These are phyloP conservation scores for Penicillium janthinellum DNA, from an alignment of 2,329 filamentous ascomycete genomes.

Conservation along the genomic window DNA sequence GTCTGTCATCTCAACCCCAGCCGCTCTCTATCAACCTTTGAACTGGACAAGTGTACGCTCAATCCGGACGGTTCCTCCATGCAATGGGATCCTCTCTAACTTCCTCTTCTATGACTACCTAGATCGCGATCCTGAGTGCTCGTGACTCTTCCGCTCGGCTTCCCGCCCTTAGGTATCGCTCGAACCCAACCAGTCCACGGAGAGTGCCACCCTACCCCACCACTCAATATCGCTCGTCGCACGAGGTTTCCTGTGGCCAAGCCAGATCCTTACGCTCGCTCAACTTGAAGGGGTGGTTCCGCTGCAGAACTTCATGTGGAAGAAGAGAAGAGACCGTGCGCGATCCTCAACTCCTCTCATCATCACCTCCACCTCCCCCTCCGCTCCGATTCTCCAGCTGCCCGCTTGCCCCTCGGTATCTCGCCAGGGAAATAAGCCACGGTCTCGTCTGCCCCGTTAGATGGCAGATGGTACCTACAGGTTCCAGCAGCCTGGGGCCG, in stretches of 20 bases:
- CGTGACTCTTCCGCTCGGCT: constrained; percentile 34
- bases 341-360: constrained; percentile 42
- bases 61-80: constrained; percentile 19
- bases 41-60: constrained; percentile 22
- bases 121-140: constrained; percentile 20
- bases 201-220: constrained; percentile 4
- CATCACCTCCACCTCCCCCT: constrained; percentile 29
- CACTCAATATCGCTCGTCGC: constrained; percentile 13
- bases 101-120: constrained; percentile 6
- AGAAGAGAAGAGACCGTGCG: constrained; percentile 51
- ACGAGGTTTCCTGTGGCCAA: constrained; percentile 17
- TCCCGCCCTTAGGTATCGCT: constrained; percentile 28
- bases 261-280: constrained; percentile 20
- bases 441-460: constrained; percentile 53
- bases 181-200: constrained; percentile 20
- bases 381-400: constrained; percentile 26
- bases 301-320: constrained; percentile 49
- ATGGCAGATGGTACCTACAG: constrained; percentile 59
- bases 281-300: constrained; percentile 34
- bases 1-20: constrained; percentile 32
- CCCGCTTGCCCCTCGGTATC: constrained; percentile 29
- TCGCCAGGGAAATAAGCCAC: constrained; percentile 37
- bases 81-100: constrained; percentile 14
- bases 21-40: constrained; percentile 17
- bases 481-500: constrained; percentile 57